Conservation (phyloP, 2,329 filamentous ascomycete genomes). For the Sclerotiophoma versabilis region DNA sequence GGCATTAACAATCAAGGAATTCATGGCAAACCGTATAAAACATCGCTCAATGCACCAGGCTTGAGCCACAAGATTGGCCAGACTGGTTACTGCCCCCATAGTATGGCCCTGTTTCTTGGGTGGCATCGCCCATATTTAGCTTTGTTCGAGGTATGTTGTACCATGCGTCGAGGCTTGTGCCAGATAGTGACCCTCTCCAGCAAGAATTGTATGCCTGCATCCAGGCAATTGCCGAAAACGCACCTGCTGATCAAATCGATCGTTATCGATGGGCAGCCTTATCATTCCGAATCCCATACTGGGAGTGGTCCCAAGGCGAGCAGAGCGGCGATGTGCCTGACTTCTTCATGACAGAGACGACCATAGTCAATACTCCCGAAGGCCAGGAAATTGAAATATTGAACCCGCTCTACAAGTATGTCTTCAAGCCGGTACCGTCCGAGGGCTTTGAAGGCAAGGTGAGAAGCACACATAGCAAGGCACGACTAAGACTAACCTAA, state of each 20-base stretch:
- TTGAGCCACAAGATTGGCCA: constrained; percentile 41
- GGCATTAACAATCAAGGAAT: constrained; percentile 29
- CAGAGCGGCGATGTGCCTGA: constrained; percentile 32
- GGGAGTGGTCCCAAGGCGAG: constrained; percentile 43
- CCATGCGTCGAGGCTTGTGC: not conserved
- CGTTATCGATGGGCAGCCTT: constrained; percentile 37
- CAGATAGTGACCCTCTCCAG: constrained; percentile 19
- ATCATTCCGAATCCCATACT: constrained; percentile 45
- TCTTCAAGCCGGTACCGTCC: constrained; percentile 32
- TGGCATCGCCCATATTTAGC: constrained; percentile 86
- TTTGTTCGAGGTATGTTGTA: constrained; percentile 61
- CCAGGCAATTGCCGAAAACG: constrained; percentile 24
- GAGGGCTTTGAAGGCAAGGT: constrained; percentile 37
- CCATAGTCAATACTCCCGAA: constrained; percentile 25
- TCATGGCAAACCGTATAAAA: constrained; percentile 48
- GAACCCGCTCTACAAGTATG: constrained; percentile 42
- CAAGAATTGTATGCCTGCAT: constrained; percentile 41
- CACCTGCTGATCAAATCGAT: constrained; percentile 23
- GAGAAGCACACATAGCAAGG: not conserved
- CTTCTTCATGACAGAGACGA: constrained; percentile 28
- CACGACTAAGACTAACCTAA: not conserved
- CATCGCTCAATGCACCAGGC: constrained; percentile 41
- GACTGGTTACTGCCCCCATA: constrained; percentile 77
- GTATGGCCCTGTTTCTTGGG: constrained; percentile 77
- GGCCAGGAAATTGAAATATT: constrained; percentile 23